Evolutionary conservation across 2,329 filamentous ascomycete genomes (phyloP), one percentile per base, ranked within the genome.

Genomic region (Drechslerella coelobrocha): DNA sequence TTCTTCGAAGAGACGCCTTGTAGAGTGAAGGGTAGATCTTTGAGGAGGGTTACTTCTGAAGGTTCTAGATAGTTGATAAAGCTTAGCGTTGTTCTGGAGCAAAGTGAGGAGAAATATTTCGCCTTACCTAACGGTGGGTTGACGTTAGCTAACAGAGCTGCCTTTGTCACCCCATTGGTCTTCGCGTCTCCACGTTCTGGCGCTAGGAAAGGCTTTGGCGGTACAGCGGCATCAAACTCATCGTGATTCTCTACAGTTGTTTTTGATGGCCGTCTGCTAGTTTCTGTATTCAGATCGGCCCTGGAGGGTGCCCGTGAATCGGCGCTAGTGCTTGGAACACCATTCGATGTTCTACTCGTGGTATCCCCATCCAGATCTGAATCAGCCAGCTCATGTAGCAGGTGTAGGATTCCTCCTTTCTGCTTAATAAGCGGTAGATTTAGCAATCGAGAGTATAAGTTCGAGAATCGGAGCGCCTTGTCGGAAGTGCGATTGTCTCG

Each of bases 391-490:
- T 91, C 88, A 78, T 94, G 89, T 43, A 99, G 85, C 43, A 99
- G 86, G 78, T 95, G 95, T 19, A 99, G 83, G 74, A 99, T 97
- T 2, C 90, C 91, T 92, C 92, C 97, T 84, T 99, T 99, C 79
- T 96, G 90, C 76, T 90, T 89, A 47, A 99, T 84, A 4, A 97
- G 92, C 0, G 92, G 92, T 74, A 97, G 87, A n/a, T 91, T 90
- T 24, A 97, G 83, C 17, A 99, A 84, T 62, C 91, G 86, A 31
- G 91, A 91, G 80, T 97, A 96, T 26, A 99, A 84, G 77, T 96
- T 95, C 23, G 91, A 89, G 79, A 97, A 96, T 72, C 88, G 86
- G 19, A 93, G 83, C 2, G 92, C 91, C 79, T 92, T 85, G 75
- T 86, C 86, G 21, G 83, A 89, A 73, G 85, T 89, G 48, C 85